Base-by-base conservation (phyloP, 768 basidiomycete genomes). In the Boletus huronensis region DNA sequence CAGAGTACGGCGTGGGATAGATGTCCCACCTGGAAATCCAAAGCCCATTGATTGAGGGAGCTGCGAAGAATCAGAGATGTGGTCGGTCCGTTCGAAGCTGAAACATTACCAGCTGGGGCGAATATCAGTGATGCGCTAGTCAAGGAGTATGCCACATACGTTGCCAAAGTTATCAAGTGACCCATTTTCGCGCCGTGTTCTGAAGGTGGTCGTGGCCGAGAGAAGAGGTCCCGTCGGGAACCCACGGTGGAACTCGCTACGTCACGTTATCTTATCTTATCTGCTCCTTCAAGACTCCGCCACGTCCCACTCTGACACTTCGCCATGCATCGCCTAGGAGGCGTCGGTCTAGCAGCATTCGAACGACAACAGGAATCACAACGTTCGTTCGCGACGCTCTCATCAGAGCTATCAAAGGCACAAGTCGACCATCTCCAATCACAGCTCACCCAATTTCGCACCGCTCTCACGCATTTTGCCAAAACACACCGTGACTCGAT, bases 31-130 rank as follows among this genome's bases (percentile, higher is more conserved):
- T 95, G 85, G 58, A 98, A 98, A 70, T 98, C 96, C 36, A 98
- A 74, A 7, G 97, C 90, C 93, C 96, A 98, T 72, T 99, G 96
- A 65, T 98, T 96, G 28, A 99, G 77, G 16, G 93, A 94, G 69
- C 93, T 96, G 42, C 21, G 2, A 21, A 58, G 19, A 35, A 54
- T 66, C 34, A 67, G 63, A n/a, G n/a, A 48, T 40, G 42, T 14
- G 29, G 43, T 14, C 25, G n/a, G 32, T 17, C 7, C 5, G 11
- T 34, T 43, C 34, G 26, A 50, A 32, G 17, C 6, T 19, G 31
- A 42, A 19, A 53, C 48, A 19, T 57, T 55, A 70, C 69, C 69
- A 70, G 19, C 69, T 70, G 49, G 13, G 11, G 34, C 6, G 29
- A 54, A 36, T 2, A 61, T 51, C 31, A 54, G 48, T 19, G 9